These are phyloP conservation scores for Fonsecaea monophora DNA, from an alignment of 2,329 filamentous ascomycete species.

Conservation along the genomic window DNA sequence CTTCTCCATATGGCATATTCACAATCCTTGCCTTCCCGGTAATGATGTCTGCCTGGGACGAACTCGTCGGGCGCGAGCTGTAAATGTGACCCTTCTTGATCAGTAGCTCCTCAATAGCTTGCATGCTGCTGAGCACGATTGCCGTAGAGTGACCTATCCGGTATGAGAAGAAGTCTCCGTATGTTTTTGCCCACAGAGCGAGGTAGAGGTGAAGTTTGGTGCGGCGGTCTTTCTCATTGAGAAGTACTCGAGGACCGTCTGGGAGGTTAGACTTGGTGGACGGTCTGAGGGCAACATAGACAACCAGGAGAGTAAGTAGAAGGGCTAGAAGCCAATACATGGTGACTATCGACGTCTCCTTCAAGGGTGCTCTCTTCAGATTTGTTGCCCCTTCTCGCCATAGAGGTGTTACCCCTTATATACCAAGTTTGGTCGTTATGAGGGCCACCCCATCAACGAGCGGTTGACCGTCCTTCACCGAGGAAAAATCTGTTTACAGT, in stretches of 20 bases:
- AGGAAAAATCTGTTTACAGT: not conserved
- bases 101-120: conserved; percentile 18
- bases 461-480: conserved; percentile 1
- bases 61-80: conserved; percentile 12
- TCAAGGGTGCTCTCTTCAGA: not conserved
- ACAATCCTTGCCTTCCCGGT: conserved; percentile 16
- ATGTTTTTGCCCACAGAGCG: conserved; percentile 9
- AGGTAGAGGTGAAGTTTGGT: conserved; percentile 9
- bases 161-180: conserved; percentile 24
- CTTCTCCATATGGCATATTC: conserved; percentile 21
- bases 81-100: conserved; percentile 15
- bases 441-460: not conserved
- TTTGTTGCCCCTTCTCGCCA: not conserved
- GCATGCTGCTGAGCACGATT: conserved; percentile 16
- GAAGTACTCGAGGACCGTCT: conserved; percentile 1
- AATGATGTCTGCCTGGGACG: conserved; percentile 17
- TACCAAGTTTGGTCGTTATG: not conserved
- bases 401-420: not conserved
- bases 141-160: conserved; percentile 6
- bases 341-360: not conserved
- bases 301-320: not conserved
- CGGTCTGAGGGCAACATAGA: conserved; percentile 10
- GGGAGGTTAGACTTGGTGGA: conserved; percentile 5
- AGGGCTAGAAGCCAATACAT: conserved; percentile 14
- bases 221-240: not conserved